Evolutionary conservation across 176 grass and related monocot genomes (phyloP).

Genomic region (Carex myosuroides): DNA sequence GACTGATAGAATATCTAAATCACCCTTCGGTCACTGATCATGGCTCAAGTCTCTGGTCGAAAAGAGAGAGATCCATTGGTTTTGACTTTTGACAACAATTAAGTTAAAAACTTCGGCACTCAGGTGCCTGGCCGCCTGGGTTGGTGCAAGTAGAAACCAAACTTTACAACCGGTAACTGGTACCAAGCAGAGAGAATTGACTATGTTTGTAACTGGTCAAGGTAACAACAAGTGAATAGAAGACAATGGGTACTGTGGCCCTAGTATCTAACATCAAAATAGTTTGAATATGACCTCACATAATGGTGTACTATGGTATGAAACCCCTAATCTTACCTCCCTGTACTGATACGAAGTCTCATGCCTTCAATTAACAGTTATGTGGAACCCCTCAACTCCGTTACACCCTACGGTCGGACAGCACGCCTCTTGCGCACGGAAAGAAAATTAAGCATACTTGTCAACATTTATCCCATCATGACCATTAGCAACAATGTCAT

Average conservation of each 20-base stretch:
- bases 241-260: neutral
- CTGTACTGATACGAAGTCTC: no score
- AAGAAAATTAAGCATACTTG: no score
- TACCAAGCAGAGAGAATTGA: neutral
- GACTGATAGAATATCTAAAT: slow-evolving; percentile 65
- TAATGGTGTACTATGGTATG: neutral
- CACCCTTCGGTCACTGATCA: slow-evolving; percentile 76
- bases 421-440: no score
- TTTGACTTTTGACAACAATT: slow-evolving; percentile 37
- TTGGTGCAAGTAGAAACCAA: neutral
- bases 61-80: slow-evolving; percentile 2
- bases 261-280: neutral
- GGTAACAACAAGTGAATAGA: neutral
- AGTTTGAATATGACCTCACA: neutral
- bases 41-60: slow-evolving; percentile 54
- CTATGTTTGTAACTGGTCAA: neutral
- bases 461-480: no score
- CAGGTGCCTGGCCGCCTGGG: neutral
- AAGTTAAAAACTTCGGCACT: neutral
- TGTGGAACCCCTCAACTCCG: no score
- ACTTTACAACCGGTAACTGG: neutral
- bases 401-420: no score
- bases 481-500: no score
- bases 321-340: neutral
- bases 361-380: no score